A percentile compares a stretch with the other conserved stretches of the same genome.
Conservation (phyloP, 768 basidiomycete genomes). For the Royoungia palumana region DNA sequence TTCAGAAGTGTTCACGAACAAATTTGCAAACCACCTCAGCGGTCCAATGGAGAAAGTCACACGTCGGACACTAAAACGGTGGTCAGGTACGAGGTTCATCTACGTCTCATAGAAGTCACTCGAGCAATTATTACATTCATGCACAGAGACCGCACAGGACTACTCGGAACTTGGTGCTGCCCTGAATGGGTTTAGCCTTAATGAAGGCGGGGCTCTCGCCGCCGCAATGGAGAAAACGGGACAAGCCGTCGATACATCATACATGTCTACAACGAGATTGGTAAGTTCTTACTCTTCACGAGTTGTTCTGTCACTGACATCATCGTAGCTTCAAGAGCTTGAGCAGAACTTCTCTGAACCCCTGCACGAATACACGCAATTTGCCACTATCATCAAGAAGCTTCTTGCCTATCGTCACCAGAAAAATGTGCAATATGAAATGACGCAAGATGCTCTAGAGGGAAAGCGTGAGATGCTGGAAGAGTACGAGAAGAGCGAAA, state of each 20-base stretch:
- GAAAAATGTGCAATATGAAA: constrained; percentile 97
- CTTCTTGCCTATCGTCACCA: constrained; percentile 93
- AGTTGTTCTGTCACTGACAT: constrained; percentile 4
- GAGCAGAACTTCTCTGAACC: constrained; percentile 97
- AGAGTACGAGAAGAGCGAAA: constrained; percentile 89
- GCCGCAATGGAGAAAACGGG: constrained; percentile 93
- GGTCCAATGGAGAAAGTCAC: constrained; percentile 98
- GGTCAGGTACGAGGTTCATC: constrained; percentile 65
- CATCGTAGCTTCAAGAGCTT: constrained; percentile 78
- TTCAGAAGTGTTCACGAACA: constrained; percentile 92
- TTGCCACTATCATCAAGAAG: constrained; percentile 91
- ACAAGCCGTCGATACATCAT: constrained; percentile 92
- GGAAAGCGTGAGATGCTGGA: constrained; percentile 79
- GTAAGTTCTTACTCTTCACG: constrained; percentile 42
- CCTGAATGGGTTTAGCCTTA: constrained; percentile 90
- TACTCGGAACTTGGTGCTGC: constrained; percentile 89
- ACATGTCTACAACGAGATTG: constrained; percentile 86
- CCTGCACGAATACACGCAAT: constrained; percentile 92
- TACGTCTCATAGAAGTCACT: constrained; percentile 1
- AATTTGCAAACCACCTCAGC: constrained; percentile 88
- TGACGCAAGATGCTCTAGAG: constrained; percentile 90
- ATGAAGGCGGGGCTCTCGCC: constrained; percentile 72
- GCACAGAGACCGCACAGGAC: constrained; percentile 75
- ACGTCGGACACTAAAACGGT: constrained; percentile 85
- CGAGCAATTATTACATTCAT: constrained; percentile 1